Evolutionary conservation across 2,329 filamentous ascomycete species (phyloP).

Genomic region (Ascocoryne sarcoides): DNA sequence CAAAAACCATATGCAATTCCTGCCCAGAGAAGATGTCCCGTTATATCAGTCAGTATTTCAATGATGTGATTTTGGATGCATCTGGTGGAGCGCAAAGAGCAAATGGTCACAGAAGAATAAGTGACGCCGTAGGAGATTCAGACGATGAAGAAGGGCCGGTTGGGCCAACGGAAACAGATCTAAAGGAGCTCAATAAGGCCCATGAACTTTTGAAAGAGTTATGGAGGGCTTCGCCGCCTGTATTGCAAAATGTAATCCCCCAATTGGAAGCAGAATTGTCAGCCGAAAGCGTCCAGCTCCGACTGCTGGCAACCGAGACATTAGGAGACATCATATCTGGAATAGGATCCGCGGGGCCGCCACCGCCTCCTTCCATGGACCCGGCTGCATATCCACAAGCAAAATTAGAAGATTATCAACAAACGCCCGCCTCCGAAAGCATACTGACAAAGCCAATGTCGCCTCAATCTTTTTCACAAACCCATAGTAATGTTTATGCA

Average conservation of each 20-base stretch:
- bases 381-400: conserved; percentile 78
- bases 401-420: conserved; percentile 50
- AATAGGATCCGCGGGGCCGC: conserved; percentile 83
- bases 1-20: conserved; percentile 83
- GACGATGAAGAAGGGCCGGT: conserved; percentile 51
- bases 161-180: conserved; percentile 70
- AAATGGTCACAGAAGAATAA: conserved; percentile 41
- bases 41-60: conserved; percentile 93
- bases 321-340: conserved; percentile 91
- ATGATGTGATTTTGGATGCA: conserved; percentile 88
- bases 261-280: conserved; percentile 88
- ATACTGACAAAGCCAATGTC: conserved; percentile 76
- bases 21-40: conserved; percentile 91
- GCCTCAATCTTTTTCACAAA: conserved; percentile 80
- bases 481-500: conserved; percentile 69
- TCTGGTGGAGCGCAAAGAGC: conserved; percentile 41
- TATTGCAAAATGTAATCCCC: conserved; percentile 87
- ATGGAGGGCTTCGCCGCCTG: conserved; percentile 82
- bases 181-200: conserved; percentile 82
- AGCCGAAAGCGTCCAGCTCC: conserved; percentile 79
- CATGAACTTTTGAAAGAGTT: conserved; percentile 84
- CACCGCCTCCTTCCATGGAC: conserved; percentile 62
- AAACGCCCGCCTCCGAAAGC: conserved; percentile 42
- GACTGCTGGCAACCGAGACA: conserved; percentile 83
- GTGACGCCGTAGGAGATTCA: conserved; percentile 50